Evolutionary conservation across 768 basidiomycete genomes (phyloP), one percentile per base, ranked within the genome.

Genomic region (Cystobasidium ongulense): DNA sequence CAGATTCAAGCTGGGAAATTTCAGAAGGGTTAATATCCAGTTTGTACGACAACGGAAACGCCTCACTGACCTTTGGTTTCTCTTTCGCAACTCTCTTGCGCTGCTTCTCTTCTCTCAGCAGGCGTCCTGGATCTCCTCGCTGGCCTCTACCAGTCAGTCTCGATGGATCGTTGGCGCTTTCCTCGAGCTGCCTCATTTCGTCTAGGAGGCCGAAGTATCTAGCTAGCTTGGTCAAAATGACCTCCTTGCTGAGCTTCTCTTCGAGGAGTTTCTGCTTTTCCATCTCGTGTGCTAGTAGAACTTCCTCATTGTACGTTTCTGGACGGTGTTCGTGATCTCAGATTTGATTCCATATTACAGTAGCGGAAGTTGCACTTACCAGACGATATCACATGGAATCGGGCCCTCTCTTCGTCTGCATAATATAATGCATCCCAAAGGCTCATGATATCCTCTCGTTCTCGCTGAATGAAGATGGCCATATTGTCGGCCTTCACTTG

Each of bases 71-170:
- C 79, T 90, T 86, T 31, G 95, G 95, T 79, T 96, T 97, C 82
- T 95, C 89, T 80, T 91, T 90, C 72, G 85, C 85, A 17, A 99
- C 92, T 33, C 94, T 85, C 81, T 97, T 98, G 67, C 95, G 85
- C 89, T 95, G 92, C 85, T 96, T 96, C 83, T 97, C 95, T 81
- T 99, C 95, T 74, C 91, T 86, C 65, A 97, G 82, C 39, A 99
- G 81, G 23, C 91, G 84, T 5, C 92, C 92, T 4, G 92, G 89
- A 83, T 92, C 90, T 57, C 80, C 73, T 71, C 91, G 85, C 1
- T 88, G 83, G 31, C 90, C 91, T 78, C 90, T 85, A 18, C 91
- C 91, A 2, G 90, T 85, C 8, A 95, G 83, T 43, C 92, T 86
- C 18, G 86, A 87, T 78, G 92, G 91, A 78, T 95, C 92, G 38